Evolutionary conservation across 768 basidiomycete genomes (phyloP).

Genomic region (Artomyces pyxidatus): DNA sequence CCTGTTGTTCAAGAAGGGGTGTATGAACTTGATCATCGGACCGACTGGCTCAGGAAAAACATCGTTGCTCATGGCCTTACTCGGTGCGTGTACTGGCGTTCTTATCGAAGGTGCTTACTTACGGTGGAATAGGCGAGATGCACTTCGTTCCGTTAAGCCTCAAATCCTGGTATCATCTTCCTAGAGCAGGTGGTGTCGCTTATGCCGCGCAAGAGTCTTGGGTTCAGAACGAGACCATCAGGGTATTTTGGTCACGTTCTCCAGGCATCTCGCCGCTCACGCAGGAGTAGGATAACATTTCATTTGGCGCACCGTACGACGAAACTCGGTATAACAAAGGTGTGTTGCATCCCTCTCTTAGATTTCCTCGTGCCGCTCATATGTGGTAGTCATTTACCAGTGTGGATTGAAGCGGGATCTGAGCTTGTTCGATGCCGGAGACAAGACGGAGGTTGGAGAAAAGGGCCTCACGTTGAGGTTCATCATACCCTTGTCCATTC

Average conservation of each 20-base stretch:
- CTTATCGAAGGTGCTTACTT: too few relatives aligned
- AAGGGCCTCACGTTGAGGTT: constrained; percentile 41
- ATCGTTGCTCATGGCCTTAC: constrained; percentile 54
- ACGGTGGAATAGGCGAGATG: constrained; percentile 62
- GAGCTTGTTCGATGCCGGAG: constrained; percentile 38
- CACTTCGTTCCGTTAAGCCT: constrained; percentile 45
- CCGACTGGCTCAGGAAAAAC: constrained; percentile 57
- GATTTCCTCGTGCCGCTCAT: not conserved
- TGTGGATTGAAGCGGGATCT: constrained; percentile 30
- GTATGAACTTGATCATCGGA: constrained; percentile 52
- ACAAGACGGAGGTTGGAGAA: constrained; percentile 51
- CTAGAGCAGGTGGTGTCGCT: constrained; percentile 59
- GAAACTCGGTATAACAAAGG: constrained; percentile 35
- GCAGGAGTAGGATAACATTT: constrained; percentile 37
- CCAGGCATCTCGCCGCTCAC: not conserved
- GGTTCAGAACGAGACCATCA: constrained; percentile 76
- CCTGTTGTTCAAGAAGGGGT: constrained; percentile 42
- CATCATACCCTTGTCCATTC: not conserved
- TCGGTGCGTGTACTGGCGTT: constrained; percentile 28
- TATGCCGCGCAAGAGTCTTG: constrained; percentile 83
- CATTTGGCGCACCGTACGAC: constrained; percentile 40
- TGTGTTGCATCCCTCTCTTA: not conserved
- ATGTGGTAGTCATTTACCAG: constrained; percentile 14
- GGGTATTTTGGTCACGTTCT: constrained; percentile 26
- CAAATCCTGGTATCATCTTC: constrained; percentile 62